Evolutionary conservation across 495 filamentous ascomycete genomes (phyloP), one percentile per base, ranked within the genome.

Genomic region (Cudoniella acicularis): DNA sequence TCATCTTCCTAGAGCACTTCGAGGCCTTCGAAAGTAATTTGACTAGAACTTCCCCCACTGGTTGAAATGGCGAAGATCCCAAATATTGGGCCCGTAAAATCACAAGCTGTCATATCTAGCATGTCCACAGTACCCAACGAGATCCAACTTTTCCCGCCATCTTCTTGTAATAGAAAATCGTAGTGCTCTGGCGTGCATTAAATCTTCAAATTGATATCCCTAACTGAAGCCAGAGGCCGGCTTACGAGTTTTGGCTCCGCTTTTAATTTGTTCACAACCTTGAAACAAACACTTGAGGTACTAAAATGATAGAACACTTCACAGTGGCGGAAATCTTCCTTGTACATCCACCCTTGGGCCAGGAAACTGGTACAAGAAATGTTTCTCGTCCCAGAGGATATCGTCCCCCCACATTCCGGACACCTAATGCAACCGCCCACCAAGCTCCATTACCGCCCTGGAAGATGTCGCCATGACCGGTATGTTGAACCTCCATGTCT

Each of bases 401-500:
- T n/a, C 62, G 46, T 2, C 50, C 48, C 20, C 51, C 57, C 21
- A 24, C 20, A 40, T 63, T 46, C 11, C 66, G 27, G 4, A 62
- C 52, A 10, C 46, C 57, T 11, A 68, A 25, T 0, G 58, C 54
- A 6, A 76, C 73, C 0, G 70, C 72, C 74, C 75, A 79, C 77
- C 77, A 81, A 4, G 64, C 55, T 0, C 75, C 77, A 24, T 75
- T 42, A 2, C 20, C 50, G 60, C 77, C 76, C 52, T 79, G 69
- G 17, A 81, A 72, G n/a, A 79, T 45, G 54, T 79, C 78, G 1
- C 66, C 70, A 59, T 77, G 74, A 1, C 74, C 74, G 11, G 69
- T 69, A 30, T 70, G 66, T 52, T 77, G 74, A 40, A 77, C 65
- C 21, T 64, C 64, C 23, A 72, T 71, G 2, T 65, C 41, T n/a